Evolutionary conservation across 2,329 filamentous ascomycete genomes (phyloP), one percentile per base, ranked within the genome.

Genomic region (Sclerotinia borealis): DNA sequence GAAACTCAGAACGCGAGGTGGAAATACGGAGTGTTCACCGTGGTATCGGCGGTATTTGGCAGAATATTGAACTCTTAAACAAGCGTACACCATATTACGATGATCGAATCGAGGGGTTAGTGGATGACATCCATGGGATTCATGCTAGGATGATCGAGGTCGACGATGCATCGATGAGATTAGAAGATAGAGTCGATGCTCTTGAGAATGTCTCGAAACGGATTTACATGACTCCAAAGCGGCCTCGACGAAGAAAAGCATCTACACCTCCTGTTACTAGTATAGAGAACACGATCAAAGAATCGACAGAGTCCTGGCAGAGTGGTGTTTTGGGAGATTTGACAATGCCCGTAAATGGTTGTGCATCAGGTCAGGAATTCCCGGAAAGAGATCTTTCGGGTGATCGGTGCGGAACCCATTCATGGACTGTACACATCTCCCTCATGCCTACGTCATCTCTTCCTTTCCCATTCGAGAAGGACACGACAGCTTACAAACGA

Each of bases 391-490:
- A 71, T 47, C 55, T 66, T 7, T 69, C 67, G 19, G 64, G 49
- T 56, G 49, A 68, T n/a, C 68, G 67, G 22, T 67, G 69, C n/a
- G 70, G 67, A 15, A 72, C 75, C 22, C 76, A 75, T 61, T 74
- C 77, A 6, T 86, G 84, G 84, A 85, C 83, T 1, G 81, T 86
- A 34, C 83, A 86, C 68, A 77, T 86, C 41, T 86, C 84, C 2
- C 77, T 86, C 15, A 76, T 86, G 43, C 84, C 84, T 4, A 80
- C 79, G 52, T 77, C 76, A 15, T 78, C 78, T 39, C 79, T 82
- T 63, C 80, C 83, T 5, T 85, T 85, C 67, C 84, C 84, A 0
- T 86, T 86, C 70, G 84, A 86, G 72, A 83, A 84, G 70, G 83
- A 85, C 67, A 85, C 83, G 17, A 81, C 78, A 47, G 83, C 83